Base-by-base conservation (phyloP, 2,329 filamentous ascomycete species). In the Aspergillus terreus region DNA sequence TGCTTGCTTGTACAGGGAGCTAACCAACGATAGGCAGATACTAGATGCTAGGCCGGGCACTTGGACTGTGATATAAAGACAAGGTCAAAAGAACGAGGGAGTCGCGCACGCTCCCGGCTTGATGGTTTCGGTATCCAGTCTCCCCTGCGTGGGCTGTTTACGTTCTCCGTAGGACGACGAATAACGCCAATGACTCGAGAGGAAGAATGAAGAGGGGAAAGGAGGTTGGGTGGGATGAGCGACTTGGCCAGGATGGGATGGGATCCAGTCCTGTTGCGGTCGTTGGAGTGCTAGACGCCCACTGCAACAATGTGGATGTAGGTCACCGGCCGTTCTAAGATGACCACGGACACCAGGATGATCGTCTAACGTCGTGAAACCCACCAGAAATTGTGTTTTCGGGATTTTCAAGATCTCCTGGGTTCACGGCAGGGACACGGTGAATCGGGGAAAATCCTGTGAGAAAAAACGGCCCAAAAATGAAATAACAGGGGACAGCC, bases 41-140 rank as follows among this genome's bases (percentile, higher is more conserved):
- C 25, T 46, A 47, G 50, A 49, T 53, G 53, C 57, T 54, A 58
- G 53, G 52, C 55, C 51, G 53, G 56, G 52, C 7, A 27, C 25
- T 27, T 27, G 38, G 40, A 42, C 49, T 53, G 41, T 51, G 49
- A 19, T 42, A 48, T 35, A 33, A 44, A 43, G 42, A 46, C 25
- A 27, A 25, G 30, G 25, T 32, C 12, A 17, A 49, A 49, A 44
- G 42, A 36, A 44, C 15, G 49, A 42, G 45, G 19, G 46, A 30
- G 44, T n/a, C 35, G 27, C 32, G 30, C 48, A 27, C 25, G 25
- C 25, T 27, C 25, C 25, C 25, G 25, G 25, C 25, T 27, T 27
- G 25, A 27, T 27, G 25, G 25, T 27, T 27, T 27, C 25, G 25
- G 25, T 27, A 27, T 27, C 25, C 5, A 27, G 25, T 9, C 25